phyloP scores from a whole-genome alignment of 192 early-diverging fungal genomes.

The Coemansia pectinata region DNA sequence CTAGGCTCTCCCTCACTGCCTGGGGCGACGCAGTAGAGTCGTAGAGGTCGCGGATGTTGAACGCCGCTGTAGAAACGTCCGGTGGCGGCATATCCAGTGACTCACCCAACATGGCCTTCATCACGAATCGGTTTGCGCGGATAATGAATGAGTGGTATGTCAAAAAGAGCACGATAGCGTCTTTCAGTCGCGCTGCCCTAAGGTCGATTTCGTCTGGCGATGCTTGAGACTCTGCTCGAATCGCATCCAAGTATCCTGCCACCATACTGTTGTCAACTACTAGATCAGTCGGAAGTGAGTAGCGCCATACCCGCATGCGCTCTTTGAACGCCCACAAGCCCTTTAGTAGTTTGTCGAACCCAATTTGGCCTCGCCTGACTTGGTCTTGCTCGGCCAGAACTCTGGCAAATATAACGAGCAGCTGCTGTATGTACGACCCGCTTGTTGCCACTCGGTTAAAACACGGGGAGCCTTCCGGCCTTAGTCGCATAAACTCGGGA shows the following conservation, averaged over 20 bases:
- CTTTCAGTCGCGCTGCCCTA: constrained; percentile 40
- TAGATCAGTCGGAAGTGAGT: constrained; percentile 29
- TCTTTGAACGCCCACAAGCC: constrained; percentile 44
- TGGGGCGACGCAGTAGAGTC: constrained; percentile 41
- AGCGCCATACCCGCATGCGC: constrained; percentile 47
- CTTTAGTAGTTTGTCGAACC: constrained; percentile 25
- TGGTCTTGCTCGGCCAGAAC: constrained; percentile 22
- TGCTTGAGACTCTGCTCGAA: constrained; percentile 23
- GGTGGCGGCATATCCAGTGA: constrained; percentile 40
- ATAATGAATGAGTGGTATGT: constrained; percentile 45
- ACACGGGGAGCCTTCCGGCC: constrained; percentile 42
- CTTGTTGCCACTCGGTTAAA: constrained; percentile 25
- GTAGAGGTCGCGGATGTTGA: constrained; percentile 47
- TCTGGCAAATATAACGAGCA: constrained; percentile 35
- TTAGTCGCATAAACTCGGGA: constrained; percentile 39
- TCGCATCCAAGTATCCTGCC: constrained; percentile 29
- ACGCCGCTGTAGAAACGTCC: constrained; percentile 32
- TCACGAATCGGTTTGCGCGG: constrained; percentile 46
- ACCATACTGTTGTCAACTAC: constrained; percentile 33
- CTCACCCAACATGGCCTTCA: constrained; percentile 54
- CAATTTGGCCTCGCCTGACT: constrained; percentile 23
- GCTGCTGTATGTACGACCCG: constrained; percentile 38
- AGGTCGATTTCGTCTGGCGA: constrained; percentile 40
- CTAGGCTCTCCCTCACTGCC: constrained; percentile 12
- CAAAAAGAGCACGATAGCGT: constrained; percentile 35